Evolutionary conservation across 179 eudicot species (phyloP), one percentile per base, ranked within the genome.

Genomic region (Camellia oleifera): DNA sequence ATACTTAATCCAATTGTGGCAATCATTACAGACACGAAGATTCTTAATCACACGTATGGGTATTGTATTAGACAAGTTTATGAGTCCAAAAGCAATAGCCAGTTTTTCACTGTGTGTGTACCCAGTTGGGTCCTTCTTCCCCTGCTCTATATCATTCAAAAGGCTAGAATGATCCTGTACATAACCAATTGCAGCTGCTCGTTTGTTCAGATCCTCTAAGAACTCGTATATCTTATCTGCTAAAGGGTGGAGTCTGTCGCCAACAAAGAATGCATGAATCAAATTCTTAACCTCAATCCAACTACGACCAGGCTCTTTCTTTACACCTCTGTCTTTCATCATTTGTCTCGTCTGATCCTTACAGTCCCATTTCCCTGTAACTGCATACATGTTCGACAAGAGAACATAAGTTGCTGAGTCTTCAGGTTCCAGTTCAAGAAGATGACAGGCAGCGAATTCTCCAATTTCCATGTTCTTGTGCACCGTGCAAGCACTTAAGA

Each of bases 11-110:
- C 97, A 93, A 81, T 89, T 88, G 86, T 95, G 98, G 82, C 98
- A 95, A 86, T 95, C 98, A 52, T 82, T 87, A 87, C 98, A 95
- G n/a, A 95, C 90, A 3, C 98, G 97, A 44, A 95, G 92, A 86
- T 95, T 95, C 85, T 95, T 95, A 87, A 92, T 90, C 58, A 95
- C 95, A 18, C 79, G 87, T 69, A 93, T 52, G 56, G 98, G 98
- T 57, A 89, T 80, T 40, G 87, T 45, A 77, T 78, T 57, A 50
- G 97, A 81, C 81, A 90, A 86, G 82, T 87, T 89, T 56, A 95
- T 75, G 65, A 95, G 90, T 75, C 95, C 98, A 85, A 87, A 93
- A 79, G 98, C 83, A 87, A 95, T 81, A 58, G 98, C 98, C 76
- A 95, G 83, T 83, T 89, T 93, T 80, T 95, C 98, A 87, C 98